Evolutionary conservation across 495 filamentous ascomycete species (phyloP), one percentile per base, ranked within the genome.

Genomic region (Stereocaulon alpinum): DNA sequence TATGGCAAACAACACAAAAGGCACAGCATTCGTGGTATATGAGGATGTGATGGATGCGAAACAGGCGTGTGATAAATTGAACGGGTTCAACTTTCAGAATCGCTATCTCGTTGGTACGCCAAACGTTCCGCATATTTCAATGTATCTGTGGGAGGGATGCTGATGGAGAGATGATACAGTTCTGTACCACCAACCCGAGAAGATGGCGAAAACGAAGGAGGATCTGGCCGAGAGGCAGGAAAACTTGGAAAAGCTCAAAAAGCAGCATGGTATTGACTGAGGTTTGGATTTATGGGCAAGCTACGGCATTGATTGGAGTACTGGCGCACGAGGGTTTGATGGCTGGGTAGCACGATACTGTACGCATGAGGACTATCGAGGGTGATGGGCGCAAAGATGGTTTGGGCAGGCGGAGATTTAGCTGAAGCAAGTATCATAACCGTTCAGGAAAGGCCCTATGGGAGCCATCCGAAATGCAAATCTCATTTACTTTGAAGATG

Each of bases 21-120:
- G 93, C 67, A 98, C 93, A 30, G 92, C 90, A 67, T 98, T 95
- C 76, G 94, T 98, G 51, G 93, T 98, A 70, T 98, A 94, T 77
- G 94, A 97, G 72, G 94, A 98, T 77, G 94, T 96, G 29, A 90
- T 96, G 83, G 93, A 98, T 80, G 92, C 93, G 62, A 98, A 98
- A 76, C 83, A 87, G 74, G 94, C 93, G 67, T 96, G 94, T 78
- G 93, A 98, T 80, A 96, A 96, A 79, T 79, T 98, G 69, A 97
- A 98, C 76, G 93, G 93, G 69, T 98, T 94, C 83, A 98, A 98
- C 76, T 98, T 98, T 74, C 94, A 97, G 76, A 95, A 92, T 79
- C 89, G 93, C 70, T 98, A 98, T 76, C 89, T 98, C 67, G 94
- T 98, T 69, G 91, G 91, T 95, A 85, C 48, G 89, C 81, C 24